Evolutionary conservation across 495 filamentous ascomycete genomes (phyloP), one percentile per base, ranked within the genome.

Genomic region (Tuber brumale): DNA sequence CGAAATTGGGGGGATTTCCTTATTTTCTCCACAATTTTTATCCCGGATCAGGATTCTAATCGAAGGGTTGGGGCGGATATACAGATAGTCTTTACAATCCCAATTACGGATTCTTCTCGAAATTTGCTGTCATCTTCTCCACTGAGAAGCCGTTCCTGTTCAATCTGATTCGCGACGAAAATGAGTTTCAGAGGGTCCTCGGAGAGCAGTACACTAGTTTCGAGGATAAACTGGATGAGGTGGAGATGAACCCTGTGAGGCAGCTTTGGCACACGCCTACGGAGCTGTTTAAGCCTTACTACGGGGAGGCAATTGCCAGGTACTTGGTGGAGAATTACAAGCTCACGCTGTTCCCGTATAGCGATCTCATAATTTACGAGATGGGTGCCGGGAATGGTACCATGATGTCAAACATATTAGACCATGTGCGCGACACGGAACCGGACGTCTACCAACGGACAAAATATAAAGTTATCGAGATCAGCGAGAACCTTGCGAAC

Each of bases 181-280:
- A 90, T 39, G 90, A 93, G 48, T 99, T 99, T 85, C 86, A 95
- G 80, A 82, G 86, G 41, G 82, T 91, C 71, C 86, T 99, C 1
- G 91, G 92, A 0, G 85, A 92, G 51, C 89, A 92, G 39, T 99
- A 98, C 82, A 91, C 88, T 31, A 88, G 92, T 80, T 98, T 98
- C 82, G 95, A 99, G 84, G 93, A 99, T 84, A 85, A 86, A 39
- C 87, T 99, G 31, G 95, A 99, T 80, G 88, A 87, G 46, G 85
- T 86, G 66, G 82, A 82, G 70, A 87, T 85, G 18, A 92, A 97
- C 80, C 88, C 91, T 6, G 90, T 93, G 43, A 89, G 95, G 3
- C 95, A 99, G 86, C 87, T 99, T 48, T 99, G 95, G 95, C 97
- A 98, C 84, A 99, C 95, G 4, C 95, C 95, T 1, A 99, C 95